Conservation (phyloP, 1,284 basidiomycete genomes). For the Ustilago crameri region DNA sequence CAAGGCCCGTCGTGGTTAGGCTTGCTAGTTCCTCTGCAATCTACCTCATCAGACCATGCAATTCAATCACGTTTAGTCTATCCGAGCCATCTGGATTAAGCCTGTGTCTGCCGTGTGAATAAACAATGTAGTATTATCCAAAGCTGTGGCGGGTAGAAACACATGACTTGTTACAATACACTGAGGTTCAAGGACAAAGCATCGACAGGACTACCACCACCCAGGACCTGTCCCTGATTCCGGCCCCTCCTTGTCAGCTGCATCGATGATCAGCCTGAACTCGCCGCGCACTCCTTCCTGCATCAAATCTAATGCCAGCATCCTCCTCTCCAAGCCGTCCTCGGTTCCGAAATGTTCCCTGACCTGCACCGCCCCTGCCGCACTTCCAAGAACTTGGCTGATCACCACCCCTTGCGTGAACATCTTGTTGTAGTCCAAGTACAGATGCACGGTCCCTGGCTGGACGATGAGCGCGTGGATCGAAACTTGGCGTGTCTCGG, state of each 20-base stretch:
- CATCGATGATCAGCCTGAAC: conserved; percentile 47
- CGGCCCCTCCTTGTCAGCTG: conserved; percentile 45
- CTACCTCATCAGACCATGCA: no score
- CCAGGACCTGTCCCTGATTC: conserved; percentile 44
- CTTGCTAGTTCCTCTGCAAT: no score
- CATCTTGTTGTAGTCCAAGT: conserved; percentile 55
- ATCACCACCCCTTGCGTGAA: conserved; percentile 49
- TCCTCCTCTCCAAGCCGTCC: conserved; percentile 33
- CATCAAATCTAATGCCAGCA: conserved; percentile 39
- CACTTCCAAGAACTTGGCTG: conserved; percentile 25
- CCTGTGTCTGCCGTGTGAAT: not conserved
- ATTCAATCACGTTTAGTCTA: no score
- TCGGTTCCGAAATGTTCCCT: conserved; percentile 39
- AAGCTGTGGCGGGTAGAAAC: no score
- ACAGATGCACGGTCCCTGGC: conserved; percentile 46
- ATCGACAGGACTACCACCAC: conserved; percentile 29
- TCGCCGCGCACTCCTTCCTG: conserved; percentile 35
- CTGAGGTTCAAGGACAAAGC: not conserved
- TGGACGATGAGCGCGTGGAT: conserved; percentile 41
- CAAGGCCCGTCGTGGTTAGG: conserved; percentile 32
- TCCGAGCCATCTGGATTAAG: no score
- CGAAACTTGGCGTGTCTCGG: conserved; percentile 44
- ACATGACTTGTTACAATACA: no score
- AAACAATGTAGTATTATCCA: not conserved
- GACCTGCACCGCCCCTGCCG: conserved; percentile 28